Evolutionary conservation across 805 yeast genomes (phyloP).

Genomic region (Saturnispora sekii): DNA sequence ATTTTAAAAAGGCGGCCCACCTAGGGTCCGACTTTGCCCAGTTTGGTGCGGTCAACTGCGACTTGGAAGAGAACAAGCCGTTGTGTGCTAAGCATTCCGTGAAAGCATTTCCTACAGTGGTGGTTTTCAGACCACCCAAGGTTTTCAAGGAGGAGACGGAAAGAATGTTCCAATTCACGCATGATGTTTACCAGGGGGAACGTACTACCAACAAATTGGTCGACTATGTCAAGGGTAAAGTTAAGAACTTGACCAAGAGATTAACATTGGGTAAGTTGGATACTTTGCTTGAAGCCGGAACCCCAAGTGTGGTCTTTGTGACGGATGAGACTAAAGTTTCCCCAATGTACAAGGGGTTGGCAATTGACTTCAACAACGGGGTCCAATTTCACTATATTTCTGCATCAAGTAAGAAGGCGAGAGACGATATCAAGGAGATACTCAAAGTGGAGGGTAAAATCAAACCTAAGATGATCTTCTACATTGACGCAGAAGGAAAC

Average conservation of each 20-base stretch:
- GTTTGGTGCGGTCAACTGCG: slow-evolving; percentile 84
- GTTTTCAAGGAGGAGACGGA: slow-evolving; percentile 12
- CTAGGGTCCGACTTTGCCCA: slow-evolving; percentile 45
- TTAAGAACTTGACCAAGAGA: slow-evolving; percentile 58
- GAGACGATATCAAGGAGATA: slow-evolving; percentile 10
- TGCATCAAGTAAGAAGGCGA: slow-evolving; percentile 11
- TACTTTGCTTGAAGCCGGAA: slow-evolving; percentile 9
- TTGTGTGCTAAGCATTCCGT: slow-evolving; percentile 60
- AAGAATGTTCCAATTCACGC: slow-evolving; percentile 10
- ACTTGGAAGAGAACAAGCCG: slow-evolving; percentile 51
- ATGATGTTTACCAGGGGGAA: slow-evolving; percentile 52
- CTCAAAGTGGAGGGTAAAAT: slow-evolving; percentile 10
- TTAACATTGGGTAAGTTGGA: slow-evolving; percentile 29
- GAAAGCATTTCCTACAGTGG: slow-evolving; percentile 76
- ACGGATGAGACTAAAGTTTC: slow-evolving; percentile 40
- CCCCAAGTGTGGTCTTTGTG: slow-evolving; percentile 40
- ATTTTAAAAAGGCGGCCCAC: slow-evolving; percentile 55
- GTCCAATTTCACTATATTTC: slow-evolving; percentile 38
- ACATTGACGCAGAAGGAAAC: slow-evolving; percentile 15
- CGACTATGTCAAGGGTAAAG: slow-evolving; percentile 44
- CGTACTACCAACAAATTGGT: slow-evolving; percentile 46
- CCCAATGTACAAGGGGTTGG: slow-evolving; percentile 53
- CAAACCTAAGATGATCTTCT: slow-evolving; percentile 19
- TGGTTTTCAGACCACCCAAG: slow-evolving; percentile 79
- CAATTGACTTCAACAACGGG: slow-evolving; percentile 53